Conservation (phyloP, 106 monocot species). For the Posidonia australis region DNA sequence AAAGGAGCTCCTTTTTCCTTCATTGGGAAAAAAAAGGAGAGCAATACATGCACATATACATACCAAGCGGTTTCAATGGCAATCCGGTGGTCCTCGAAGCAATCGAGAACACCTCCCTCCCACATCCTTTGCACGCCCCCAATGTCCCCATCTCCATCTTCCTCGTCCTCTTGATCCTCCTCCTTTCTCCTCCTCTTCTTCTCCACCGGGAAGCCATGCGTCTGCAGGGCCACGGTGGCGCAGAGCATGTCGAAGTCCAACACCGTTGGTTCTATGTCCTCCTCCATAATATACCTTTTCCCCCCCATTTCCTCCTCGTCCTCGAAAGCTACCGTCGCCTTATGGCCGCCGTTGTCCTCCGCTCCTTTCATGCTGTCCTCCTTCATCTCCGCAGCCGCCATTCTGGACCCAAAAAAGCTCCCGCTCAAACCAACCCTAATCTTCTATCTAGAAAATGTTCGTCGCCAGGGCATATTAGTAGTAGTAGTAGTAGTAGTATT, state of each 20-base stretch:
- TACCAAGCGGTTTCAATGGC: slow-evolving; percentile 69
- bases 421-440: no score
- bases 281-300: not conserved
- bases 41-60: slow-evolving; percentile 1
- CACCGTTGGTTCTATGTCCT: slow-evolving; percentile 19
- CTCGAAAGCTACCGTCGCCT: no score
- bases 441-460: no score
- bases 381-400: no score
- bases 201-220: slow-evolving; percentile 38
- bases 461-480: no score
- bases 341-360: no score
- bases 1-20: slow-evolving; percentile 1
- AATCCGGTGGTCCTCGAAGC: slow-evolving; percentile 60
- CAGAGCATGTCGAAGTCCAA: slow-evolving; percentile 93
- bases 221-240: slow-evolving; percentile 69
- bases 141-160: slow-evolving; percentile 11
- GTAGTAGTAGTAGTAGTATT: no score
- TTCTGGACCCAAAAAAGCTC: no score
- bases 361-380: no score
- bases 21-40: not conserved
- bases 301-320: no score
- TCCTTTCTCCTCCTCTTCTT: slow-evolving; percentile 11
- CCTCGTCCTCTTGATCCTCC: slow-evolving; percentile 8
- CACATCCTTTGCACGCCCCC: slow-evolving; percentile 86
- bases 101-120: slow-evolving; percentile 76